Evolutionary conservation across 306 rosid species (phyloP), one percentile per base, ranked within the genome.

Genomic region (Cyclanthera cordifolia): DNA sequence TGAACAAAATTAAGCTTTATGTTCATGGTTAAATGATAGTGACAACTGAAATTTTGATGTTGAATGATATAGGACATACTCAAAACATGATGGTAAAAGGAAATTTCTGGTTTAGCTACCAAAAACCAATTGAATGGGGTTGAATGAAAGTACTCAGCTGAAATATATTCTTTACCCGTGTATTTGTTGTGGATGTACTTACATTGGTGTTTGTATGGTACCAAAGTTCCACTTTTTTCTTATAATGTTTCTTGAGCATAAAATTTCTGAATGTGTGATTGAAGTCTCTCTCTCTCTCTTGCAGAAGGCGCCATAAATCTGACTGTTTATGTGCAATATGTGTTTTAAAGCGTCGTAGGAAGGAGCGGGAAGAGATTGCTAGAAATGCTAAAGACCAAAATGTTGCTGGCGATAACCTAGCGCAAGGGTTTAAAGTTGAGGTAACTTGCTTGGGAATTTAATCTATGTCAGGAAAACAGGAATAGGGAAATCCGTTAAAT

Each of bases 241-340:
- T 61, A 4, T 30, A 59, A 55, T 46, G 39, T 66, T 16, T 14
- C 24, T 14, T 10, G 24, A 7, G 21, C 24, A 23, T 43, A 24
- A 7, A 66, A 45, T 19, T 47, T 48, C 16, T 25, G 3, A 30
- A 16, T 4, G n/a, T 57, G 45, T 63, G 66, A 64, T 58, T 28
- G 11, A 23, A 37, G 74, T 55, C 32, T 43, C 54, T 78, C 70
- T 46, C 58, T 81, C 67, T 46, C 61, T 23, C 78, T 72, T 84
- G 84, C 88, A 89, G 96, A 83, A 86, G 98, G 85, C 95, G 89
- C 71, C 98, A 93, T 80, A 93, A 93, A 72, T 85, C 77, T 4
- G 95, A 93, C 56, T 90, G 98, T 74, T 80, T 93, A 78, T 93
- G 98, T 80, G 96, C 98, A 65, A 83, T 93, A 76, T 93, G 96